phyloP scores from a whole-genome alignment of 805 yeast genomes.

The Suhomyces sp. region DNA sequence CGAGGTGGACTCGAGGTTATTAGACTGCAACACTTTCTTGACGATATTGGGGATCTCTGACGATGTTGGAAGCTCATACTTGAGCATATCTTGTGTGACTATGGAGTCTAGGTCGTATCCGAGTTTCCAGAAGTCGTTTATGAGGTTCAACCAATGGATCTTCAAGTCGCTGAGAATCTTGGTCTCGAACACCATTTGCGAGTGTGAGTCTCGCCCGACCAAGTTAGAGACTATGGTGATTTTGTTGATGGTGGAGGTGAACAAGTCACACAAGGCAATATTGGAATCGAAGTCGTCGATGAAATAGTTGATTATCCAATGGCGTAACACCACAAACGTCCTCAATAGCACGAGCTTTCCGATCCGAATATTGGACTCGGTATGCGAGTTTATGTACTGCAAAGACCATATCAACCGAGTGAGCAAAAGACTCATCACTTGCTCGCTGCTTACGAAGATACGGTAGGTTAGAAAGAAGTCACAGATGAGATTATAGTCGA shows the following conservation, averaged over 20 bases:
- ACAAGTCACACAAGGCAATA: slow-evolving; percentile 30
- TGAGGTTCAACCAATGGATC: slow-evolving; percentile 36
- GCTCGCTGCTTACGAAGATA: slow-evolving; percentile 56
- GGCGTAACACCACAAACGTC: slow-evolving; percentile 82
- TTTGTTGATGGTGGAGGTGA: slow-evolving; percentile 50
- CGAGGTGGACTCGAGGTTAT: slow-evolving; percentile 30
- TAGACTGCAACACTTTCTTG: slow-evolving; percentile 27
- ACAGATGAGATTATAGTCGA: slow-evolving; percentile 74
- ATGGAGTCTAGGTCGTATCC: slow-evolving; percentile 19
- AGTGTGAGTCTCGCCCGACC: slow-evolving; percentile 10
- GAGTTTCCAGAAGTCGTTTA: slow-evolving; percentile 31
- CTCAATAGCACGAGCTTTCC: slow-evolving; percentile 73
- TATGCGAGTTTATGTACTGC: slow-evolving; percentile 33
- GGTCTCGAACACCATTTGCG: slow-evolving; percentile 29
- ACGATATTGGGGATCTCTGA: slow-evolving; percentile 18
- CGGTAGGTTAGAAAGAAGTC: slow-evolving; percentile 88
- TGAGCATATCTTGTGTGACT: slow-evolving; percentile 11
- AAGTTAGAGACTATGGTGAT: slow-evolving; percentile 30
- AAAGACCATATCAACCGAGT: slow-evolving; percentile 74
- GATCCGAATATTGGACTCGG: slow-evolving; percentile 27
- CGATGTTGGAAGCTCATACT: slow-evolving; percentile 24
- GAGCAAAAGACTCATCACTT: slow-evolving; percentile 58
- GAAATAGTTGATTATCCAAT: slow-evolving; percentile 87
- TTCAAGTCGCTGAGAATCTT: slow-evolving; percentile 40
- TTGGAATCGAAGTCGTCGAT: slow-evolving; percentile 63